Evolutionary conservation across 2,329 filamentous ascomycete species (phyloP).

Genomic region (Fusarium kyushuense): DNA sequence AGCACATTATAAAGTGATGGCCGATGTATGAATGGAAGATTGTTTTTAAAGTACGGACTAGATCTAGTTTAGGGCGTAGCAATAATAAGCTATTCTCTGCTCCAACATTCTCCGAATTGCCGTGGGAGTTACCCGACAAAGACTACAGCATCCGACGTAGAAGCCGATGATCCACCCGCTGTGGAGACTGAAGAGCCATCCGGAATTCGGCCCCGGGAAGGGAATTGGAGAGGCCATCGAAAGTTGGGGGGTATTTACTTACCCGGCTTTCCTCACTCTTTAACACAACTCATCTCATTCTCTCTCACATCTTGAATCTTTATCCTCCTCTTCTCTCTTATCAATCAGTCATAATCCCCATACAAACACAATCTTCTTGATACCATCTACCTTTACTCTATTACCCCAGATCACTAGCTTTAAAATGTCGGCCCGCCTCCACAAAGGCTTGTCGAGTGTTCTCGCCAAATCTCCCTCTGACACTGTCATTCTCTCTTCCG

Average conservation of each 20-base stretch:
- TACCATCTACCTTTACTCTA: not conserved
- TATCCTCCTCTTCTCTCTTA: conserved; percentile 1
- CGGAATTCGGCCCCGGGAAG: conserved; percentile 34
- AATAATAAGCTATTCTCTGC: not conserved
- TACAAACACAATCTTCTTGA: not conserved
- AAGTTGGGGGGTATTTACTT: conserved; percentile 42
- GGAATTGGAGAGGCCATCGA: not conserved
- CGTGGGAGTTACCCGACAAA: conserved; percentile 27
- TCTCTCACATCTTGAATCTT: not conserved
- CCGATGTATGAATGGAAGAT: conserved; percentile 8
- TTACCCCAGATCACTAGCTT: not conserved
- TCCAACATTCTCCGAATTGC: not conserved
- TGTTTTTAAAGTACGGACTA: not conserved
- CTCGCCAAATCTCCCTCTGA: conserved; percentile 84
- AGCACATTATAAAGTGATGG: conserved; percentile 1
- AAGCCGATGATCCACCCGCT: conserved; percentile 40
- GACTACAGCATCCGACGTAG: conserved; percentile 42
- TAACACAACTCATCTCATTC: conserved; percentile 13
- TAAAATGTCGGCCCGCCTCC: conserved; percentile 41
- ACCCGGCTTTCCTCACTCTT: conserved; percentile 31
- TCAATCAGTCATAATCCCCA: conserved; percentile 6
- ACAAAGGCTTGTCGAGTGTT: conserved; percentile 75
- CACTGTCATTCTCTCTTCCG: conserved; percentile 88
- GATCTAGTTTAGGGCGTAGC: not conserved
- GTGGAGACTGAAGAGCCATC: conserved; percentile 36